Evolutionary conservation across 768 basidiomycete genomes (phyloP).

Genomic region (Tulasnella sp.): DNA sequence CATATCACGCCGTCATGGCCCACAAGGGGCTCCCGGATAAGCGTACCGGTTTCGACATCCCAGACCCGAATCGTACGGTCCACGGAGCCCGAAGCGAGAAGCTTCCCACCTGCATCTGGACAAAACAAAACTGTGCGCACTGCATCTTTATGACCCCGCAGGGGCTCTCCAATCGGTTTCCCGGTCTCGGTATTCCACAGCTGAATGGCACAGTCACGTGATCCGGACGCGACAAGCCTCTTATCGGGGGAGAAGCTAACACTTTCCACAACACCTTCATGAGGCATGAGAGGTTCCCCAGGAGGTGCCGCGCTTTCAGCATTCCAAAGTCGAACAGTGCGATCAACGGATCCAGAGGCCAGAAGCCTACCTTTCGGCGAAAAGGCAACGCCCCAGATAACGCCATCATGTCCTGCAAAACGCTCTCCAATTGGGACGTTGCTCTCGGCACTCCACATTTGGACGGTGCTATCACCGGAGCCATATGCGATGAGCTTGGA

Average conservation of each 20-base stretch:
- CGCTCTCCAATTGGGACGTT: background rate
- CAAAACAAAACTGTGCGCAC: background rate
- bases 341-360: background rate
- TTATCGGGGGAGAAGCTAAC: background rate
- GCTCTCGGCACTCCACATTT: no score
- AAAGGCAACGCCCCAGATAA: background rate
- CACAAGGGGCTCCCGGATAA: constrained; percentile 19
- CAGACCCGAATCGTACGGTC: constrained; percentile 33
- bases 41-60: constrained; percentile 29
- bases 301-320: background rate
- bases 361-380: background rate
- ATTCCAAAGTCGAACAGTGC: background rate
- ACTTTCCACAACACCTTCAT: background rate
- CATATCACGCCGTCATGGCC: constrained; percentile 33
- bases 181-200: background rate
- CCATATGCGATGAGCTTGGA: no score
- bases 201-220: background rate
- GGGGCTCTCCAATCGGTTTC: background rate
- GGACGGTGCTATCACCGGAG: no score
- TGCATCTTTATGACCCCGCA: background rate
- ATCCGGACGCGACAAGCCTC: background rate
- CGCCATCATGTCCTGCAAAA: background rate
- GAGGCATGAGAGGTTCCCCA: background rate
- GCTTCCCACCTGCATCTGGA: background rate
- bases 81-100: background rate